Evolutionary conservation across 768 basidiomycete species (phyloP).

Genomic region (Boletus pseudopeckii): DNA sequence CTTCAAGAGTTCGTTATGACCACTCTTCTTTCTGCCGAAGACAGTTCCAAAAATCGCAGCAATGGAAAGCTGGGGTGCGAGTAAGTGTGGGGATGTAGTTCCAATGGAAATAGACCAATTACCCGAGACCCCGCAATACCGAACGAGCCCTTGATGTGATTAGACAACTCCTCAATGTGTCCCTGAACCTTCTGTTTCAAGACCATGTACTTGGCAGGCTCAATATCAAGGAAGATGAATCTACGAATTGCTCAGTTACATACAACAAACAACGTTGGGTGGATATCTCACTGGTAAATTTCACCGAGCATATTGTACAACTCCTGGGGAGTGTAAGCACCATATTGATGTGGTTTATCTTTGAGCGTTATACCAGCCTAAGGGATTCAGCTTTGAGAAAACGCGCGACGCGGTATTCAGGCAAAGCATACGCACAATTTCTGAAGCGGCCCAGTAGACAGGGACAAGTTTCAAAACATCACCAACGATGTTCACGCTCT

Average conservation of each 20-base stretch:
- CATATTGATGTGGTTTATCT: constrained; percentile 47
- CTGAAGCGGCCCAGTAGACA: constrained; percentile 63
- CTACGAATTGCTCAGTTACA: constrained; percentile 34
- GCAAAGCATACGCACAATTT: constrained; percentile 50
- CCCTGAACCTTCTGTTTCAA: constrained; percentile 48
- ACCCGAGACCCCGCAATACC: constrained; percentile 44
- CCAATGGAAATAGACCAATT: constrained; percentile 2
- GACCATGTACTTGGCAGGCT: constrained; percentile 55
- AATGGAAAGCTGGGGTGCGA: constrained; percentile 27
- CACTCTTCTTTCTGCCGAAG: constrained; percentile 43
- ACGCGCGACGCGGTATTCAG: not conserved
- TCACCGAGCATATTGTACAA: constrained; percentile 63
- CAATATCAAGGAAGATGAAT: constrained; percentile 73
- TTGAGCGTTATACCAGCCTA: constrained; percentile 76
- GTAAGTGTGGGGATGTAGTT: not conserved
- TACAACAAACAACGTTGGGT: not conserved
- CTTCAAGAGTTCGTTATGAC: constrained; percentile 50
- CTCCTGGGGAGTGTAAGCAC: constrained; percentile 59
- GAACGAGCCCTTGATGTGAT: constrained; percentile 54
- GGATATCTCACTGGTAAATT: constrained; percentile 56
- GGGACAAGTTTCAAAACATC: constrained; percentile 67
- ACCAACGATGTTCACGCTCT: constrained; percentile 61
- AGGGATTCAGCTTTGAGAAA: not conserved
- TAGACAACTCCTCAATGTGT: constrained; percentile 51
- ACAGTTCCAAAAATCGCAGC: constrained; percentile 45